Evolutionary conservation across 176 grass and related monocot species (phyloP), one percentile per base, ranked within the genome.

Genomic region (Phoenix roebelenii): DNA sequence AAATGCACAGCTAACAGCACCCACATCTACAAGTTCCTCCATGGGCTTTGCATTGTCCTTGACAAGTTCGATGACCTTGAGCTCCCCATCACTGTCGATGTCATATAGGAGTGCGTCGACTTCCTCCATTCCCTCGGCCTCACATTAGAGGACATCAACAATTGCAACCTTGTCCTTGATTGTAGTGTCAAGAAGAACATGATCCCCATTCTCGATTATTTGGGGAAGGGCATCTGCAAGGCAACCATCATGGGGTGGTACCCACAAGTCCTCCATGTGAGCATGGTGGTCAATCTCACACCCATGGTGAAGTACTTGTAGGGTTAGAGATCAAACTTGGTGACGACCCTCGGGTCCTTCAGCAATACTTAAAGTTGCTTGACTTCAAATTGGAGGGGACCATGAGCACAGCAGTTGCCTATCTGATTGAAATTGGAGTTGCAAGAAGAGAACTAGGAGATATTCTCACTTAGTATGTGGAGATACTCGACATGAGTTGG

Each of bases 171-270:
- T 61, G 77, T 73, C n/a, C 81, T 89, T 56, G 81, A 81, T 24
- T 89, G 86, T 65, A 89, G 81, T 70, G 81, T 89, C 26, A 82
- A 79, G 66, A 89, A 85, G 81, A 89, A 89, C 67, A 89, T 89
- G 81, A 74, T 89, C 48, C 86, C 86, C 51, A 81, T 89, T 57
- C 86, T 89, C 77, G 81, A 89, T 71, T 89, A 78, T 61, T 77
- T 89, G 61, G 86, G 86, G 49, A 85, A 85, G 49, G 86, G 86
- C 54, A 77, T 89, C 58, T 69, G 71, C 70, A 67, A 72, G 25
- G 75, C 79, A 25, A 60, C 78, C 24, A 78, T 89, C 71, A 78
- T 81, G 12, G 70, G 64, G 58, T 79, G 66, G 30, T 85, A 89
- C 61, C 86, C 81, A 53, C 81, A 89, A 70, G 74, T 89, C 53